Evolutionary conservation across 441 rosid species (phyloP).

Genomic region (Euphorbia schlechtendalii): DNA sequence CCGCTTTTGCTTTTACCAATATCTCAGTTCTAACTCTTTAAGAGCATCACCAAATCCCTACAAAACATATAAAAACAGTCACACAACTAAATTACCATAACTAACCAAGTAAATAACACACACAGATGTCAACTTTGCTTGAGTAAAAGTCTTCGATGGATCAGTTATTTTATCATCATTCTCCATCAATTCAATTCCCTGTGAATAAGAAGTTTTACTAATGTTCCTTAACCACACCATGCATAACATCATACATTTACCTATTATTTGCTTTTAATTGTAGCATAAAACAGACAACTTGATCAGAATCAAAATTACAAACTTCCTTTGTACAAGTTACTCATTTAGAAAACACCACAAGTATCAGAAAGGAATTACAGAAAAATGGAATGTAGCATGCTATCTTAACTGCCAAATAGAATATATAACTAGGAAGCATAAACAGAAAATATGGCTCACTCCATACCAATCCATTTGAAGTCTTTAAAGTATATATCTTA

Average conservation of each 20-base stretch:
- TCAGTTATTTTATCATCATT: conserved; percentile 33
- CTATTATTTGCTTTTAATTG: background rate
- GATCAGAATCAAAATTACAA: background rate
- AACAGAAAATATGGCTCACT: background rate
- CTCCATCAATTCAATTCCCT: conserved; percentile 42
- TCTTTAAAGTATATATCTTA: conserved; percentile 39
- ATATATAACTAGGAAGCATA: background rate
- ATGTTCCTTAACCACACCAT: background rate
- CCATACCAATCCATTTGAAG: conserved; percentile 41
- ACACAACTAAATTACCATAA: too few species aligned
- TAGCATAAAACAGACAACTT: background rate
- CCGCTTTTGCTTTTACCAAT: too few species aligned
- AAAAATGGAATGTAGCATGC: background rate
- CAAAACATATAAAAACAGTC: too few species aligned
- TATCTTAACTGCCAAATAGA: background rate
- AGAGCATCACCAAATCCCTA: too few species aligned
- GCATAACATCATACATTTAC: background rate
- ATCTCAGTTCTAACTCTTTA: too few species aligned
- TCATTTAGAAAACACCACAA: background rate
- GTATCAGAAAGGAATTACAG: background rate
- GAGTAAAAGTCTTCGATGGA: conserved; percentile 43
- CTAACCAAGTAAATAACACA: too few species aligned
- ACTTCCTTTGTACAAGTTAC: background rate
- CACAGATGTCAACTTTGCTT: conserved; percentile 60
- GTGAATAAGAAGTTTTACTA: conserved; percentile 23